Evolutionary conservation across 352 stramenopile genomes (phyloP).

Genomic region (Halophytophthora batemanensis): DNA sequence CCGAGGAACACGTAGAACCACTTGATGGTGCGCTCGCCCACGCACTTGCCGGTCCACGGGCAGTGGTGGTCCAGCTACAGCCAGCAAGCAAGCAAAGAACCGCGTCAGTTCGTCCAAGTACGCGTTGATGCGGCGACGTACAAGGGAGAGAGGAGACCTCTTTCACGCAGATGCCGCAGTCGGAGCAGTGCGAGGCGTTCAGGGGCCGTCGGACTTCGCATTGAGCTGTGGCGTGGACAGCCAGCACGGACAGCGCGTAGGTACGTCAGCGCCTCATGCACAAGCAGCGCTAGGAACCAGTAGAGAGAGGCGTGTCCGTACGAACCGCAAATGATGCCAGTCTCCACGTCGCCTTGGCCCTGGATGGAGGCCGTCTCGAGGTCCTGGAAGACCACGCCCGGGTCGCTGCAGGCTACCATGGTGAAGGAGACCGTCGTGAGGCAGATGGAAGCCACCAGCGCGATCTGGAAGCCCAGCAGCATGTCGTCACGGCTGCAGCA

Average conservation of each 20-base stretch:
- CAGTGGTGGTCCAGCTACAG: conserved; percentile 89
- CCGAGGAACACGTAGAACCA: conserved; percentile 83
- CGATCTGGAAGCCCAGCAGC: conserved; percentile 36
- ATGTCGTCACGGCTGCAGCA: conserved; percentile 30
- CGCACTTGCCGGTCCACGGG: conserved; percentile 91
- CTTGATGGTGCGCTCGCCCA: conserved; percentile 75
- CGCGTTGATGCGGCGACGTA: background rate
- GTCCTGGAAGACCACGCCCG: conserved; percentile 61
- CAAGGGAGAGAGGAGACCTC: conserved; percentile 31
- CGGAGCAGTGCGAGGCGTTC: conserved; percentile 73
- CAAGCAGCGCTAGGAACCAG: background rate
- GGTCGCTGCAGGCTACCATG: conserved; percentile 76
- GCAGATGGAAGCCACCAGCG: conserved; percentile 47
- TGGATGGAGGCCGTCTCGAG: conserved; percentile 20
- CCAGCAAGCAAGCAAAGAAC: conserved; percentile 1
- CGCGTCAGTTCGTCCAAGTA: background rate
- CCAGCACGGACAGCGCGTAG: background rate
- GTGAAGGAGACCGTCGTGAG: conserved; percentile 68
- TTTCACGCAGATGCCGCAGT: conserved; percentile 72
- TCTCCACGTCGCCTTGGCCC: conserved; percentile 31
- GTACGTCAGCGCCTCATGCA: background rate
- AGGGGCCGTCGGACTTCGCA: conserved; percentile 69
- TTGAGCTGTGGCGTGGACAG: conserved; percentile 43
- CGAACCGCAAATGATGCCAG: conserved; percentile 68
- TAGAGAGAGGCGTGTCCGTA: background rate